These are phyloP conservation scores for Populus ilicifolia DNA, from an alignment of 345 rosid genomes.

Conservation along the genomic window DNA sequence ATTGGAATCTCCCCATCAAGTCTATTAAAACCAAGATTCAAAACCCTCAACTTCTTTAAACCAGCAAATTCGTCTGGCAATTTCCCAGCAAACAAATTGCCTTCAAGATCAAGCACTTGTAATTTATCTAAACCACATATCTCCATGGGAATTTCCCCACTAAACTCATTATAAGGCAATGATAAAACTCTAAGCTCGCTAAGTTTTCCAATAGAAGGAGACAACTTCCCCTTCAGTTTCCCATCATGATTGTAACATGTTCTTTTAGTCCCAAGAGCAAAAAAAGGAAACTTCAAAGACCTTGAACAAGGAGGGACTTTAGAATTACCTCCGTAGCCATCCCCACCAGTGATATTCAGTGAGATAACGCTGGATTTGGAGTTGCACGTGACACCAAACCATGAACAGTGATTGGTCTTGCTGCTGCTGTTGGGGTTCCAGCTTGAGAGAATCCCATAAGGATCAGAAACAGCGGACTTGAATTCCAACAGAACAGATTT, in stretches of 20 bases:
- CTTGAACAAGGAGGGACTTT: conserved; percentile 5
- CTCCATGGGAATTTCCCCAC: conserved; percentile 29
- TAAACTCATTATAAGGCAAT: conserved; percentile 25
- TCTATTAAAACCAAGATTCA: conserved; percentile 38
- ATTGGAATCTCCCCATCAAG: conserved; percentile 24
- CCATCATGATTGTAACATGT: conserved; percentile 9
- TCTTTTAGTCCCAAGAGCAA: conserved; percentile 16
- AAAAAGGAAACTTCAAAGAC: conserved; percentile 10
- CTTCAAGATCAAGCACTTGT: conserved; percentile 34
- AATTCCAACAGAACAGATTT: conserved; percentile 32
- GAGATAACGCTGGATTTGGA: conserved; percentile 35
- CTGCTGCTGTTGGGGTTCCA: conserved; percentile 26
- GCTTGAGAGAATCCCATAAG: conserved; percentile 40
- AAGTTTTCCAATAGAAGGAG: conserved; percentile 31
- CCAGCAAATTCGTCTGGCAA: conserved; percentile 22
- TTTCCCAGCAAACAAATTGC: conserved; percentile 30
- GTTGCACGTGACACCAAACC: conserved; percentile 49
- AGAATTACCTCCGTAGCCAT: conserved; percentile 20
- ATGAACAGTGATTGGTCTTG: conserved; percentile 39
- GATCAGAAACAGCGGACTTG: conserved; percentile 40
- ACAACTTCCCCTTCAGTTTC: conserved; percentile 25
- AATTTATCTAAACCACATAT: conserved; percentile 29
- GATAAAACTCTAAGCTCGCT: conserved; percentile 28
- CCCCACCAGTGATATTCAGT: conserved; percentile 31
- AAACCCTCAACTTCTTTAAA: conserved; percentile 20